Conservation (phyloP, 768 basidiomycete genomes). For the Tubosaeta sp. region DNA sequence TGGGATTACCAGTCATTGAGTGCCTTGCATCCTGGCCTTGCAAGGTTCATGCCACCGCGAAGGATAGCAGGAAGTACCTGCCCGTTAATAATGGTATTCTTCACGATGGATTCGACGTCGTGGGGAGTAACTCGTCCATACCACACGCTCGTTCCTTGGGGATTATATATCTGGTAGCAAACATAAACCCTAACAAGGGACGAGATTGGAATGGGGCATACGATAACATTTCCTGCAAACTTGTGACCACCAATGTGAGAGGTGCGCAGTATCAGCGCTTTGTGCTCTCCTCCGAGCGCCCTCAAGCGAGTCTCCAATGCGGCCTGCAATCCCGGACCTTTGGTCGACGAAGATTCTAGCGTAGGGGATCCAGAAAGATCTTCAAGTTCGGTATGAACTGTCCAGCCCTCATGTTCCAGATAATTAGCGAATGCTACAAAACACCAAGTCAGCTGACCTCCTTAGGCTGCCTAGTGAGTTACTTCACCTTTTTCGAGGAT, state of each 20-base stretch:
- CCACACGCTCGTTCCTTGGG: slow-evolving; percentile 82
- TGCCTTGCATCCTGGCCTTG: slow-evolving; percentile 59
- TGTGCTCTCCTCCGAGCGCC: slow-evolving; percentile 50
- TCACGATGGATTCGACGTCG: slow-evolving; percentile 81
- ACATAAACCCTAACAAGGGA: background rate
- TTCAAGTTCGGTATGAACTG: slow-evolving; percentile 70
- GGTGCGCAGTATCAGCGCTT: slow-evolving; percentile 78
- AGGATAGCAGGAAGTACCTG: slow-evolving; percentile 80
- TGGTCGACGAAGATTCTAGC: slow-evolving; percentile 20
- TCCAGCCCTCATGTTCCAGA: slow-evolving; percentile 68
- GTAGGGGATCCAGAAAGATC: slow-evolving; percentile 38
- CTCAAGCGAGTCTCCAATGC: slow-evolving; percentile 46
- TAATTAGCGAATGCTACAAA: slow-evolving; percentile 54
- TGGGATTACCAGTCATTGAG: slow-evolving; percentile 65
- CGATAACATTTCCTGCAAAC: slow-evolving; percentile 87
- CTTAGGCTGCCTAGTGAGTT: slow-evolving; percentile 11
- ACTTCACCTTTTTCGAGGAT: slow-evolving; percentile 69
- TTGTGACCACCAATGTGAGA: slow-evolving; percentile 95
- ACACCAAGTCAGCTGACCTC: slow-evolving; percentile 1
- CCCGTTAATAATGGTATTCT: slow-evolving; percentile 83
- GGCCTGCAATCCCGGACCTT: slow-evolving; percentile 42
- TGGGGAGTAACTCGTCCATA: slow-evolving; percentile 92
- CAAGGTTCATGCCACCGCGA: slow-evolving; percentile 80
- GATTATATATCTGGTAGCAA: slow-evolving; percentile 69
- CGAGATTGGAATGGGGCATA: slow-evolving; percentile 38